Percentiles rank a stretch among this genome's conserved stretches.
phyloP scores from a whole-genome alignment of 495 filamentous ascomycete species.

The Daldinia childiae region DNA sequence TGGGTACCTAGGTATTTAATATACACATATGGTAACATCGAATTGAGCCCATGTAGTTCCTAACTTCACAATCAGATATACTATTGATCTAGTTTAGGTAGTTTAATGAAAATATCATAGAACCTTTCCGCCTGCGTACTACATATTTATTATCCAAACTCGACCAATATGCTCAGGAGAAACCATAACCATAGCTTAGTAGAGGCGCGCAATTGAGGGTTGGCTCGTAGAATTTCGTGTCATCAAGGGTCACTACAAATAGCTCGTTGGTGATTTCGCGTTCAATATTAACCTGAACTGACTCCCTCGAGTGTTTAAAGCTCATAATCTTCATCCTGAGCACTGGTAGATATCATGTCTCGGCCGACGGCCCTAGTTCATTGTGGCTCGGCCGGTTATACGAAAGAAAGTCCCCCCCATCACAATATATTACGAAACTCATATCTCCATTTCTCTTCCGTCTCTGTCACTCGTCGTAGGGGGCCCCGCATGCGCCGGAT shows the following conservation, averaged over 20 bases:
- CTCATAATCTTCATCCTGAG: conserved; percentile 21
- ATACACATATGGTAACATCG: background rate
- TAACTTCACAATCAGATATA: background rate
- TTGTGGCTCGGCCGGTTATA: conserved; percentile 9
- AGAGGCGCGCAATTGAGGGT: background rate
- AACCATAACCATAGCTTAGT: background rate
- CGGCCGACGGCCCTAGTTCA: conserved; percentile 3
- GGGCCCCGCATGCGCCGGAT: conserved; percentile 17
- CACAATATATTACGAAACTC: conserved; percentile 23
- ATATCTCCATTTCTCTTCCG: conserved; percentile 22
- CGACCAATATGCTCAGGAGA: background rate
- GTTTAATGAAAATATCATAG: background rate
- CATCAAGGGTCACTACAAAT: background rate
- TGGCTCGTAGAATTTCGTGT: background rate
- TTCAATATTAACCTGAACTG: conserved; percentile 27
- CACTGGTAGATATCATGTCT: conserved; percentile 5
- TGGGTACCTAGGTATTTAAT: no score
- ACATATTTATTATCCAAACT: background rate
- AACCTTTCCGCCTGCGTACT: background rate
- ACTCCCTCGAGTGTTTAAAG: conserved; percentile 25
- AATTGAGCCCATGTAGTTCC: background rate
- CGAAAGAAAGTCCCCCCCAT: conserved; percentile 15
- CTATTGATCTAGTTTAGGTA: background rate
- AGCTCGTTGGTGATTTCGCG: background rate
- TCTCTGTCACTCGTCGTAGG: conserved; percentile 20